Percentiles rank a stretch among this genome's conserved stretches.
Conservation (phyloP, 257 asterid species). For the Solanum lycopersicoides region DNA sequence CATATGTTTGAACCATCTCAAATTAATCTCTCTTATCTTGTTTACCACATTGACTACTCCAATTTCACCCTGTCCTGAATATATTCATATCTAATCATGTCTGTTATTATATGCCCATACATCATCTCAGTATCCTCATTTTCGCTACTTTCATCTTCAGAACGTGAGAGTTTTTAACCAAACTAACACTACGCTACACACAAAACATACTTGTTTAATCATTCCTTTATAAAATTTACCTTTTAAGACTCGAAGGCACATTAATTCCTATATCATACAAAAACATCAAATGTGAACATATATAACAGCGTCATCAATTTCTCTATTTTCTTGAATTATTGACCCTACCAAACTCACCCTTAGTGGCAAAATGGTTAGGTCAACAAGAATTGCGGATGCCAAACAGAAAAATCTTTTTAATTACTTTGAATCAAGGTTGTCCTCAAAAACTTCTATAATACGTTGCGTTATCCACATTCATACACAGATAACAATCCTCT, state of each 20-base stretch:
- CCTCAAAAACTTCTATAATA: neutral
- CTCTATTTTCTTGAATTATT: neutral
- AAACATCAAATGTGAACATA: accelerated
- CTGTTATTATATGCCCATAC: neutral
- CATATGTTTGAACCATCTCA: neutral
- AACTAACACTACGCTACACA: neutral
- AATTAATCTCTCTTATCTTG: neutral
- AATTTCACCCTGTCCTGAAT: neutral
- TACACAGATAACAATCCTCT: neutral
- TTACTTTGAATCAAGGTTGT: neutral
- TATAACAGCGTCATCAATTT: neutral
- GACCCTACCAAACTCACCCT: neutral
- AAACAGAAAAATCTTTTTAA: neutral
- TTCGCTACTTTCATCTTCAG: too few species aligned
- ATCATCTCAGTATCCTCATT: too few species aligned
- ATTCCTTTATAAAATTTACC: neutral
- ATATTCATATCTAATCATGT: neutral
- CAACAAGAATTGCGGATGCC: neutral
- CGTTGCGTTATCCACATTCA: neutral
- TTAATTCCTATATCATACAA: neutral
- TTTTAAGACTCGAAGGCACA: neutral
- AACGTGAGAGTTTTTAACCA: too few species aligned
- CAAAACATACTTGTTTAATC: neutral
- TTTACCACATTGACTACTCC: neutral
- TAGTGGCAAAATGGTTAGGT: neutral